These are phyloP conservation scores for Oropetium thomaeum DNA, from an alignment of 176 grass and related monocot genomes.

Conservation along the genomic window DNA sequence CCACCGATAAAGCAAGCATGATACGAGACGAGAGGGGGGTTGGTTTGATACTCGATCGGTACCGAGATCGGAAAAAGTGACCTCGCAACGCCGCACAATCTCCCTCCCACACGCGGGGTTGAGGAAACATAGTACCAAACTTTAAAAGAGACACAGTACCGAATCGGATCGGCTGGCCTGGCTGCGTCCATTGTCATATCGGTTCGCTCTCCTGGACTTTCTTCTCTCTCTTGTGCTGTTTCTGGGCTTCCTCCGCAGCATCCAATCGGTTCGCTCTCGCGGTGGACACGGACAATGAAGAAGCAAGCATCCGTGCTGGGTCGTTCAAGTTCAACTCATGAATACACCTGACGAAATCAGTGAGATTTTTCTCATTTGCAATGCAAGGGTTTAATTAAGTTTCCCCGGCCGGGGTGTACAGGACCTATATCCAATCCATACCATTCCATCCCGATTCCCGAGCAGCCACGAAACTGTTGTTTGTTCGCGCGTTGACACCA, in stretches of 20 bases:
- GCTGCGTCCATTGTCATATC: neutral
- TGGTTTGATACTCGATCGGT: neutral
- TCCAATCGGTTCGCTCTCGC: too few relatives aligned
- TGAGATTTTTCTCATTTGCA: neutral
- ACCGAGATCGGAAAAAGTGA: slow-evolving; percentile 8
- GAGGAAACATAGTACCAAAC: slow-evolving; percentile 41
- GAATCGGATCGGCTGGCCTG: neutral
- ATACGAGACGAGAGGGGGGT: neutral
- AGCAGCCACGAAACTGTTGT: neutral
- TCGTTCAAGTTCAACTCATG: neutral
- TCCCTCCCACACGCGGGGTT: slow-evolving; percentile 27
- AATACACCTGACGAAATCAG: neutral
- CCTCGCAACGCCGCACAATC: slow-evolving; percentile 39
- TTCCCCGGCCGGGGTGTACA: neutral
- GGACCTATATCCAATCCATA: too few relatives aligned
- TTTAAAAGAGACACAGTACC: slow-evolving; percentile 36
- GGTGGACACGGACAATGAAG: neutral
- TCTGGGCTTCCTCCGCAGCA: neutral
- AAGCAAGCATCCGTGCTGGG: neutral
- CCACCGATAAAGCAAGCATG: slow-evolving; percentile 2
- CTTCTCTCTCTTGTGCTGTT: neutral
- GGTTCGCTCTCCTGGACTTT: neutral
- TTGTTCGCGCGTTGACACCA: too few relatives aligned
- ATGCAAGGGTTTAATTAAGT: neutral
- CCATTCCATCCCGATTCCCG: too few relatives aligned